These are phyloP conservation scores for Nemania serpens DNA, from an alignment of 2,329 filamentous ascomycete species.

Conservation along the genomic window DNA sequence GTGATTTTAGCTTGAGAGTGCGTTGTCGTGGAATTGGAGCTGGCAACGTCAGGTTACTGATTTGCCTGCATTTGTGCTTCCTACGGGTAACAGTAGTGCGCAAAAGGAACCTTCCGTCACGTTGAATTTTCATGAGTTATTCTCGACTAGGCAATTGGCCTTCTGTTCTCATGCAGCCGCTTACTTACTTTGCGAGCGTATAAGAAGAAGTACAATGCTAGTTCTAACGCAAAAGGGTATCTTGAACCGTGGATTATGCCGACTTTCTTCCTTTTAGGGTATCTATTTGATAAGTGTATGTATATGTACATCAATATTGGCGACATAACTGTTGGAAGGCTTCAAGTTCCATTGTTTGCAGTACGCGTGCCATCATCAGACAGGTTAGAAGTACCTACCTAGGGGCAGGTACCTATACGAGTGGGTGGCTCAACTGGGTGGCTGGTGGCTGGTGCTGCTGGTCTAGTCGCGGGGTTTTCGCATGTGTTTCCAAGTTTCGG, in stretches of 20 bases:
- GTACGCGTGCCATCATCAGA: too few relatives aligned
- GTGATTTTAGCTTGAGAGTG: not conserved
- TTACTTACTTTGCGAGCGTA: slow-evolving; percentile 5
- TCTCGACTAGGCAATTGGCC: not conserved
- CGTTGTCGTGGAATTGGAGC: not conserved
- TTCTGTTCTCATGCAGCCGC: slow-evolving; percentile 1
- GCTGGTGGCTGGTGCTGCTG: not conserved
- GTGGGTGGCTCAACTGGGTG: not conserved
- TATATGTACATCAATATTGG: not conserved
- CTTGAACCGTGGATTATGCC: not conserved
- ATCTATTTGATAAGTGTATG: not conserved
- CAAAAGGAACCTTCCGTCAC: not conserved
- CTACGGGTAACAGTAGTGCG: not conserved
- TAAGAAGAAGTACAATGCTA: not conserved
- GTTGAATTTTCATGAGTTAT: not conserved
- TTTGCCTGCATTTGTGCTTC: not conserved
- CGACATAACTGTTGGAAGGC: not conserved
- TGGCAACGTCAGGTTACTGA: not conserved
- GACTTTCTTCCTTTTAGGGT: not conserved
- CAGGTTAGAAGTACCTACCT: too few relatives aligned
- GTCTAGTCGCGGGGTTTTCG: too few relatives aligned
- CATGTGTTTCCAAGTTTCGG: too few relatives aligned
- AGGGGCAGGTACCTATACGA: too few relatives aligned
- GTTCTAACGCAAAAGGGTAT: not conserved
- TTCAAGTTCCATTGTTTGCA: too few relatives aligned